Conservation (phyloP, 2,329 filamentous ascomycete species). For the Aspergillus ibericus region DNA sequence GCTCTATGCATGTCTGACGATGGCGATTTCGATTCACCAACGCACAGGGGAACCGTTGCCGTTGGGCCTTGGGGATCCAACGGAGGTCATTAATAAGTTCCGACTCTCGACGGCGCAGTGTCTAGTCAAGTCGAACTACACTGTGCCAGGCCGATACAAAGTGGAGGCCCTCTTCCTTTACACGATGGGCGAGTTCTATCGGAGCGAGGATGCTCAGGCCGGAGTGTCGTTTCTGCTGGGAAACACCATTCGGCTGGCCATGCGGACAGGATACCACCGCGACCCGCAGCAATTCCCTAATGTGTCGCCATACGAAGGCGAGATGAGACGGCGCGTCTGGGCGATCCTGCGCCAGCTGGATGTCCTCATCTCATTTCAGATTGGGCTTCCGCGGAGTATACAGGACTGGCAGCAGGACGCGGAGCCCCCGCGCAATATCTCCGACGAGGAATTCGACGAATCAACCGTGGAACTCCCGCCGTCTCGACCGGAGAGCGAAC, state of each 20-base stretch:
- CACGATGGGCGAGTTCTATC: conserved; percentile 31
- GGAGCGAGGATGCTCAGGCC: conserved; percentile 43
- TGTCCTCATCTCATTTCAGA: conserved; percentile 61
- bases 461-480: conserved; percentile 53
- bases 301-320: conserved; percentile 57
- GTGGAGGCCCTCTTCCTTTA: conserved; percentile 34
- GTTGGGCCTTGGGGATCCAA: conserved; percentile 14
- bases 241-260: conserved; percentile 59
- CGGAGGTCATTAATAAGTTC: conserved; percentile 42
- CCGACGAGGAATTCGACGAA: conserved; percentile 61
- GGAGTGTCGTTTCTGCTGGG: conserved; percentile 57
- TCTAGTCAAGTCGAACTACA: conserved; percentile 36
- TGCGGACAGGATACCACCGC: conserved; percentile 63
- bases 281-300: conserved; percentile 56
- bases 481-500: conserved; percentile 53
- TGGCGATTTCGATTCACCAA: conserved; percentile 28
- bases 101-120: conserved; percentile 47
- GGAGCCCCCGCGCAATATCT: conserved; percentile 57
- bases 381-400: conserved; percentile 64
- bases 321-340: conserved; percentile 52
- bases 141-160: conserved; percentile 33
- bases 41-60: conserved; percentile 27
- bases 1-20: conserved; percentile 30
- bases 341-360: conserved; percentile 55
- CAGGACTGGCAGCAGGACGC: conserved; percentile 62